These are phyloP conservation scores for Lachnellula hyalina DNA, from an alignment of 2,329 filamentous ascomycete genomes.

Conservation along the genomic window DNA sequence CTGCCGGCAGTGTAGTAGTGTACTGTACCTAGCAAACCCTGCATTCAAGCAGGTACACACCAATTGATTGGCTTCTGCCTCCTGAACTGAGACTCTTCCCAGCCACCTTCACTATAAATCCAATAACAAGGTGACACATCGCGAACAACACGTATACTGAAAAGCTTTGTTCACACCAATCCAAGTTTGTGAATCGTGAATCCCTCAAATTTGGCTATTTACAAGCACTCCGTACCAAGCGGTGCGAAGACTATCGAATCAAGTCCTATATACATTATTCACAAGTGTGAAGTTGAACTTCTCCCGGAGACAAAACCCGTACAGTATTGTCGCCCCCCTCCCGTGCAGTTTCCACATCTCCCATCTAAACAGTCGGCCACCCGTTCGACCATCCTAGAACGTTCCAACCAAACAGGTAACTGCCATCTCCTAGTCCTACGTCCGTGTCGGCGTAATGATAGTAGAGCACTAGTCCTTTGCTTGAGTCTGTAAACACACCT, in stretches of 20 bases:
- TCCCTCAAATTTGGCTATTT: neutral
- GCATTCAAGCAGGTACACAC: neutral
- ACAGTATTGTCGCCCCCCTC: no score
- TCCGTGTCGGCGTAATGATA: conserved; percentile 57
- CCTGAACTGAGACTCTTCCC: conserved; percentile 1
- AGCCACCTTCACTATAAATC: conserved; percentile 4
- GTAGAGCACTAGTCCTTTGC: conserved; percentile 50
- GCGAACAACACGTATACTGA: neutral
- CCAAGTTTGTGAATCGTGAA: neutral
- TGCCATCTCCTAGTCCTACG: conserved; percentile 45
- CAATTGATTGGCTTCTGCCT: neutral
- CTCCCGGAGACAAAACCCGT: no score
- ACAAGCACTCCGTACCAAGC: neutral
- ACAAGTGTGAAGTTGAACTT: neutral
- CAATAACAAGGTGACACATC: neutral
- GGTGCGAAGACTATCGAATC: neutral
- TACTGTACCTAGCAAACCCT: neutral
- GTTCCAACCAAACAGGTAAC: conserved; percentile 45
- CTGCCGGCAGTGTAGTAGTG: neutral
- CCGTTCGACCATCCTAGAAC: conserved; percentile 37
- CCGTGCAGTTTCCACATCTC: neutral
- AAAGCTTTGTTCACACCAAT: neutral
- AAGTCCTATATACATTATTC: neutral
- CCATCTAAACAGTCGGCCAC: conserved; percentile 38
- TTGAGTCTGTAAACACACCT: conserved; percentile 48